Base-by-base conservation (phyloP, 257 asterid species). In the Cordia subcordata region DNA sequence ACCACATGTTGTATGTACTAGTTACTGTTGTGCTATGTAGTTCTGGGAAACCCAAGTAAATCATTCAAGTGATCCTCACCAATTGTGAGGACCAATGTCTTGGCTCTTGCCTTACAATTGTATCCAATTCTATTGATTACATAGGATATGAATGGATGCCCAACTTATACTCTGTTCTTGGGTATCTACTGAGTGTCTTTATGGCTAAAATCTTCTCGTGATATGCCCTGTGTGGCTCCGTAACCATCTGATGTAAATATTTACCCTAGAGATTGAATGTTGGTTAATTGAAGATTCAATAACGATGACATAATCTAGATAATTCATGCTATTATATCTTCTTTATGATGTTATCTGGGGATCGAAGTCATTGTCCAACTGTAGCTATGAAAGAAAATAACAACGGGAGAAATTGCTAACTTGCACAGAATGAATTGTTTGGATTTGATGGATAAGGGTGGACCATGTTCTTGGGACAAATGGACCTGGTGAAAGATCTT, bases 1-100 rank as follows among this genome's bases (percentile, higher is more conserved):
- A 64, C 50, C 68, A 38, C 54, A 37, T 90, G 95, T 82, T 85
- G 90, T 90, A 79, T 83, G 96, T 87, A 78, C 71, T 62, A 61
- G 47, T 74, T 58, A 68, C 58, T 71, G 63, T 58, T 72, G 64
- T 70, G 64, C 60, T 62, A 79, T 65, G 76, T 60, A 47, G 50
- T 39, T 53, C 19, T 49, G 46, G 66, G 40, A 14, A 6, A 20
- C 53, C 22, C 8, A 68, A 55, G 51, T 53, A 33, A 64, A 23
- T 45, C 45, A 62, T 65, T 45, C 58, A 60, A 63, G 42, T 27
- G 35, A 6, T 49, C 65, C 73, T 68, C 78, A 52, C 71, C 72
- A 57, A 60, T 60, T 70, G 72, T 65, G 69, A 56, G 64, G 65
- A 49, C 4, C 54, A 17, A 17, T 21, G 17, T 18, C n/a, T 4